These are phyloP conservation scores for Claviceps sp. DNA, from an alignment of 2,329 filamentous ascomycete species.

Conservation along the genomic window DNA sequence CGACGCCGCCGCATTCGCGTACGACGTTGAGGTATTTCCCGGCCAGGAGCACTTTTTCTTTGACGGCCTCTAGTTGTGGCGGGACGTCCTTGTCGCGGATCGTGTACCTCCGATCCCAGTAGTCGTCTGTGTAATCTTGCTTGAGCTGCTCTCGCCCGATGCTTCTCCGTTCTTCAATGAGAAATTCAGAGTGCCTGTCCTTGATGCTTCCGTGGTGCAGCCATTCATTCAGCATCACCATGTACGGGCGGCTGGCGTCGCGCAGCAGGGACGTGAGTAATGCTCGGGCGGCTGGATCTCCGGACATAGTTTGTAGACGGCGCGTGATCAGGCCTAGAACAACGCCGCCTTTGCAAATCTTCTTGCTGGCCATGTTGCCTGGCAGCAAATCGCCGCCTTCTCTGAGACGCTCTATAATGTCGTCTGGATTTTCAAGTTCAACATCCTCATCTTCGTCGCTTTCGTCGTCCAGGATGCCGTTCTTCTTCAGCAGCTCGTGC, in stretches of 20 bases:
- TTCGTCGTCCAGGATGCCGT: slow-evolving; percentile 74
- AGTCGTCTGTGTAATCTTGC: slow-evolving; percentile 96
- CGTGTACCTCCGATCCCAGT: slow-evolving; percentile 97
- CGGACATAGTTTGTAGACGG: slow-evolving; percentile 77
- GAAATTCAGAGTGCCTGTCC: slow-evolving; percentile 85
- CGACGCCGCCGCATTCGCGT: slow-evolving; percentile 88
- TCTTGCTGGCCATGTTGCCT: slow-evolving; percentile 70
- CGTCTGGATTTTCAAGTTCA: slow-evolving; percentile 70
- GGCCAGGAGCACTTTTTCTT: slow-evolving; percentile 86
- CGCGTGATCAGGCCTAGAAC: slow-evolving; percentile 81
- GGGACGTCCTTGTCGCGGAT: slow-evolving; percentile 84
- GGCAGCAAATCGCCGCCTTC: slow-evolving; percentile 74
- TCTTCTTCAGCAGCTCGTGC: slow-evolving; percentile 76
- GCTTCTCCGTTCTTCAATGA: slow-evolving; percentile 91
- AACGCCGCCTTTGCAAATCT: slow-evolving; percentile 91
- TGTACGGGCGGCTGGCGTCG: slow-evolving; percentile 87
- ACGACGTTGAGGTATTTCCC: slow-evolving; percentile 98
- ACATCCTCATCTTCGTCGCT: slow-evolving; percentile 56
- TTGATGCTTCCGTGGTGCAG: slow-evolving; percentile 90
- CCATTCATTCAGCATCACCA: slow-evolving; percentile 98
- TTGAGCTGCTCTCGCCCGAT: slow-evolving; percentile 83
- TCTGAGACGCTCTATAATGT: slow-evolving; percentile 78
- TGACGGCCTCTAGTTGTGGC: slow-evolving; percentile 78
- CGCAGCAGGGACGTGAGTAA: slow-evolving; percentile 70
- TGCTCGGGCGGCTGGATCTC: slow-evolving; percentile 75